phyloP scores from a whole-genome alignment of 108 stramenopile genomes.

The Conticribra weissflogii region DNA sequence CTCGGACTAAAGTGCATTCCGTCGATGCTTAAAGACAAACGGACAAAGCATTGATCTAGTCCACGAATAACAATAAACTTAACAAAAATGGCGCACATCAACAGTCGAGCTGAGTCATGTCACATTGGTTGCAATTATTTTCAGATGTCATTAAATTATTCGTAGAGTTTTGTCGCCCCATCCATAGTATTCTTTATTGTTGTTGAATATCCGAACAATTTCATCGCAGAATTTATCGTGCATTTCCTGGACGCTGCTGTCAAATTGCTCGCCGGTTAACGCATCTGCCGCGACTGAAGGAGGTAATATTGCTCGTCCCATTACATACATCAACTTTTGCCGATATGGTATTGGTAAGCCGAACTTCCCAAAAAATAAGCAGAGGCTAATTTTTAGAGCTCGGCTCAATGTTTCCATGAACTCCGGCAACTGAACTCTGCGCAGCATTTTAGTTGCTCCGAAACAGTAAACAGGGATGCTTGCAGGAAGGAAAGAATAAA shows the following conservation, averaged over 20 bases:
- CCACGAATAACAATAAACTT: no score
- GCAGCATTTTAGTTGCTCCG: conserved; percentile 87
- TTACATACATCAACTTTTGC: conserved; percentile 73
- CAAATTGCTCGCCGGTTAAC: conserved; percentile 37
- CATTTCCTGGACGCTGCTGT: conserved; percentile 70
- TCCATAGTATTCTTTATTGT: conserved; percentile 88
- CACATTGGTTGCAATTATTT: no score
- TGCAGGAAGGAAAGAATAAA: background rate
- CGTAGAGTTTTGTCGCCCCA: conserved; percentile 85
- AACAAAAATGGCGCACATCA: no score
- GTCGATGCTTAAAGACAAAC: background rate
- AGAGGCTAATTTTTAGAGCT: conserved; percentile 68
- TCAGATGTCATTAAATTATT: conserved; percentile 47
- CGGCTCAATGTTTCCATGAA: conserved; percentile 79
- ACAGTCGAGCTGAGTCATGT: no score
- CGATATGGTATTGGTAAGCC: conserved; percentile 83
- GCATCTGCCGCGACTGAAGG: conserved; percentile 13
- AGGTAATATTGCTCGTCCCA: conserved; percentile 78
- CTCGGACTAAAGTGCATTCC: conserved; percentile 18
- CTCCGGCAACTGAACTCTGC: conserved; percentile 77
- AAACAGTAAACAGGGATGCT: conserved; percentile 87
- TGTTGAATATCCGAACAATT: conserved; percentile 80
- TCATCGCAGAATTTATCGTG: conserved; percentile 85
- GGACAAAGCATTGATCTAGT: no score
- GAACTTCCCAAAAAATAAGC: conserved; percentile 71